Evolutionary conservation across 768 basidiomycete genomes (phyloP), one percentile per base, ranked within the genome.

Genomic region (Lenzites betulinus): DNA sequence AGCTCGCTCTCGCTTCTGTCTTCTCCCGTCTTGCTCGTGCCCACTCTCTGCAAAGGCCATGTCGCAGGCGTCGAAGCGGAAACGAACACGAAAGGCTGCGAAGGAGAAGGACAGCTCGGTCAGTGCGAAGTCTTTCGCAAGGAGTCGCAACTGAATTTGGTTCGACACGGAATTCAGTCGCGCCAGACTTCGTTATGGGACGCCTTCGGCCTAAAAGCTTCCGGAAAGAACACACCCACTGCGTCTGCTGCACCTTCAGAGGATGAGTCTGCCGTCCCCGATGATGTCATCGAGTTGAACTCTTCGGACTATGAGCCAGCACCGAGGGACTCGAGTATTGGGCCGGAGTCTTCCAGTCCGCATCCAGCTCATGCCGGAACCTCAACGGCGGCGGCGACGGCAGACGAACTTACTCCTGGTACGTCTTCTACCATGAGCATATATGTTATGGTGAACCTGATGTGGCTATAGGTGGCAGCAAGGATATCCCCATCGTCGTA

Each of bases 401-500:
- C 20, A 8, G 16, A 33, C 18, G 30, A 35, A n/a, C 7, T 3
- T 22, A 18, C 22, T 3, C 22, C n/a, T 33, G n/a, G 58, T 52
- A n/a, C 44, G 44, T 11, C 2, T 26, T 0, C 20, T 6, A 13
- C 26, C 16, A 15, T 49, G 4, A 5, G 9, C 9, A 15, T 4
- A 2, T 7, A 33, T 2, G 7, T 22, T 28, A 25, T 35, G 26
- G 1, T 16, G 13, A 1, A 11, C 6, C n/a, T 49, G 0, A 26
- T 28, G 16, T 16, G 15, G n/a, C 20, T 25, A 13, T 46, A 50
- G 60, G 57, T n/a, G 68, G 68, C 48, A 77, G 74, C 52, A 72
- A 73, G 52, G 73, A 77, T 33, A 67, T 75, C 47, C 80, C 81
- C 18, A 81, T 83, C 54, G 22, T 63, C 4, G 63, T 81, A 41